phyloP scores from a whole-genome alignment of 208 protist species.

The Trypanosoma brucei region DNA sequence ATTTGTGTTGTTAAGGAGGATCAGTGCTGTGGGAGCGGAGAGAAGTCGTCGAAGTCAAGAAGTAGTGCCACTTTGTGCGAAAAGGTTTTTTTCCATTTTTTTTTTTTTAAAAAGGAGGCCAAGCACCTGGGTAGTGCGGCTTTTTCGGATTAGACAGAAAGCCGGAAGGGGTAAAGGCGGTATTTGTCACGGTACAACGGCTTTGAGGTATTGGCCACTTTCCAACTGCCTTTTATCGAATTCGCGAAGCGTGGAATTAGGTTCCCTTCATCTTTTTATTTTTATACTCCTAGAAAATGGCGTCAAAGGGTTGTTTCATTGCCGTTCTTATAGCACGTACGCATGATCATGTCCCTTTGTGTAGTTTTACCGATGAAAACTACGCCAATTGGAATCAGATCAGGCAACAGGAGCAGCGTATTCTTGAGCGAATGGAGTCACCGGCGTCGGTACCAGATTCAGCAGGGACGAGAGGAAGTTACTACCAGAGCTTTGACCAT shows the following conservation, averaged over 20 bases:
- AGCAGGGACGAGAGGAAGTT: slow-evolving; percentile 46
- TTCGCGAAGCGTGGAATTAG: neutral
- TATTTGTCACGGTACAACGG: too few relatives aligned
- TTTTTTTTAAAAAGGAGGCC: too few relatives aligned
- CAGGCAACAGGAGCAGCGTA: slow-evolving; percentile 78
- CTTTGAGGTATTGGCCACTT: too few relatives aligned
- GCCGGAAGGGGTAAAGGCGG: too few relatives aligned
- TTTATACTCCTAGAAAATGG: slow-evolving; percentile 32
- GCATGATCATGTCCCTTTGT: slow-evolving; percentile 76
- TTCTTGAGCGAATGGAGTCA: slow-evolving; percentile 79
- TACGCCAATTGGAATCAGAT: slow-evolving; percentile 71
- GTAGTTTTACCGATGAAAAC: slow-evolving; percentile 82
- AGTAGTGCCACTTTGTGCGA: too few relatives aligned
- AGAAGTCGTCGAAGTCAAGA: too few relatives aligned
- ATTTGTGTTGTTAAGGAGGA: too few relatives aligned
- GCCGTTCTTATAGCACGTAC: slow-evolving; percentile 80
- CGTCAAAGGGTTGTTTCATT: slow-evolving; percentile 84
- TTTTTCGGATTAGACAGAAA: too few relatives aligned
- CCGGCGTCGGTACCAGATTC: slow-evolving; percentile 48
- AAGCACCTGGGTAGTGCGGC: too few relatives aligned
- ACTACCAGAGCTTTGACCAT: slow-evolving; percentile 90
- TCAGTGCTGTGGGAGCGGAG: too few relatives aligned
- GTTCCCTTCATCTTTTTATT: neutral
- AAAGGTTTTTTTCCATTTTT: too few relatives aligned
- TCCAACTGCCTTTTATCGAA: neutral